phyloP scores from a whole-genome alignment of 2,329 filamentous ascomycete species.

The Stagonosporopsis cucurbitacearum region DNA sequence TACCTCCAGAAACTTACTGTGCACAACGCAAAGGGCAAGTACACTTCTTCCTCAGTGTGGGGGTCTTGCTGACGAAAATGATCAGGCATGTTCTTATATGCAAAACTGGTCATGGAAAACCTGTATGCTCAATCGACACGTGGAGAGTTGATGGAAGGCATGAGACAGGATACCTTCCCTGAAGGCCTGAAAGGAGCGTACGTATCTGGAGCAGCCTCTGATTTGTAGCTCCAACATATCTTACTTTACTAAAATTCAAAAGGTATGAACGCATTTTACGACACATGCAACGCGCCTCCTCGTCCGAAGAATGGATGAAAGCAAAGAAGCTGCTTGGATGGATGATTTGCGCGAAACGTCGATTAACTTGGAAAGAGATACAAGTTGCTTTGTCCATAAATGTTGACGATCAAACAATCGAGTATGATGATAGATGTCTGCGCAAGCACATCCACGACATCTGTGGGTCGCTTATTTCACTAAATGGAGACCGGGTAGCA shows the following conservation, averaged over 20 bases:
- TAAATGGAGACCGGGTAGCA: constrained; percentile 23
- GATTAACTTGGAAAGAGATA: constrained; percentile 35
- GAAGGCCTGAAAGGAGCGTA: constrained; percentile 29
- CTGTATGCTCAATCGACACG: constrained; percentile 23
- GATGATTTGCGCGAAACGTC: constrained; percentile 39
- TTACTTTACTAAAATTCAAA: not conserved
- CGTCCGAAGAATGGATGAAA: constrained; percentile 19
- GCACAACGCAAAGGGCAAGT: constrained; percentile 28
- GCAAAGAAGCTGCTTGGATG: constrained; percentile 33
- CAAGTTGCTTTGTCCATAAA: constrained; percentile 37
- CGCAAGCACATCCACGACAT: constrained; percentile 36
- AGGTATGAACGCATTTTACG: constrained; percentile 37
- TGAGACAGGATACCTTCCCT: constrained; percentile 26
- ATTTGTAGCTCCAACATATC: not conserved
- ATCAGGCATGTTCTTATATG: constrained; percentile 39
- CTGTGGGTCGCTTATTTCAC: constrained; percentile 26
- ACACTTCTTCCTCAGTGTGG: too few species aligned
- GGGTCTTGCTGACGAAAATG: not conserved
- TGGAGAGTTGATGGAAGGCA: constrained; percentile 22
- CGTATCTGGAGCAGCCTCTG: not conserved
- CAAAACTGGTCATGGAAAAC: constrained; percentile 34
- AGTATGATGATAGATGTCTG: constrained; percentile 27
- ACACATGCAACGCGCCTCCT: constrained; percentile 25
- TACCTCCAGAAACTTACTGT: constrained; percentile 31
- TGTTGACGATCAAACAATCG: constrained; percentile 22